These are phyloP conservation scores for Podospora pseudocomata DNA, from an alignment of 495 filamentous ascomycete species.

Conservation along the genomic window DNA sequence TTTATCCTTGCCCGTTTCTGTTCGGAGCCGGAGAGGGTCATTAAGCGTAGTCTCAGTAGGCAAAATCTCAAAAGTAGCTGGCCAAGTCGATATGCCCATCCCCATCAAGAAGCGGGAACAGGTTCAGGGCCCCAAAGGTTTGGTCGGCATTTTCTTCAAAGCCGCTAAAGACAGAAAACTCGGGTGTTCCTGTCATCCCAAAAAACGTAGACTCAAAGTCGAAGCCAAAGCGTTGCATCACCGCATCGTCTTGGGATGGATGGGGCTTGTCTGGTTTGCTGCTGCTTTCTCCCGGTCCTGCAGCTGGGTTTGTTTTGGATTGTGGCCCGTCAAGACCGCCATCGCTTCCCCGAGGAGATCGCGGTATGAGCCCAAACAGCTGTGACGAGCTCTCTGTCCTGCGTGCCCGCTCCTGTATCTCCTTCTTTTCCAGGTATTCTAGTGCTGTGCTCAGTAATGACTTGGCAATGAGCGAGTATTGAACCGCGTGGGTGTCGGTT, in stretches of 20 bases:
- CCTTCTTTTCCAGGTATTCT: constrained; percentile 37
- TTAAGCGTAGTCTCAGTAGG: no score
- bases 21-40: not conserved
- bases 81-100: constrained; percentile 45
- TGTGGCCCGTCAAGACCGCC: not conserved
- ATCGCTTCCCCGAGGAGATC: not conserved
- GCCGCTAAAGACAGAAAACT: constrained; percentile 26
- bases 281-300: not conserved
- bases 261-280: constrained; percentile 10
- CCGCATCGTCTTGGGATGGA: constrained; percentile 3
- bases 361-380: constrained; percentile 42
- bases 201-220: constrained; percentile 31
- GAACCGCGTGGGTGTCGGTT: constrained; percentile 41
- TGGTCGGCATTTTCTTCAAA: constrained; percentile 34
- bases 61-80: constrained; percentile 33
- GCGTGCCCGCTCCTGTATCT: constrained; percentile 36
- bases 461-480: constrained; percentile 46
- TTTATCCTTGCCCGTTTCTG: not conserved
- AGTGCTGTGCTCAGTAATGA: constrained; percentile 40
- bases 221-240: constrained; percentile 21
- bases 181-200: constrained; percentile 27
- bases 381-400: constrained; percentile 43
- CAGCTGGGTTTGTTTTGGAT: not conserved
- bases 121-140: constrained; percentile 40
- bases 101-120: constrained; percentile 43